Base-by-base conservation (phyloP, 345 rosid species). In the Schrenkiella parvula region DNA sequence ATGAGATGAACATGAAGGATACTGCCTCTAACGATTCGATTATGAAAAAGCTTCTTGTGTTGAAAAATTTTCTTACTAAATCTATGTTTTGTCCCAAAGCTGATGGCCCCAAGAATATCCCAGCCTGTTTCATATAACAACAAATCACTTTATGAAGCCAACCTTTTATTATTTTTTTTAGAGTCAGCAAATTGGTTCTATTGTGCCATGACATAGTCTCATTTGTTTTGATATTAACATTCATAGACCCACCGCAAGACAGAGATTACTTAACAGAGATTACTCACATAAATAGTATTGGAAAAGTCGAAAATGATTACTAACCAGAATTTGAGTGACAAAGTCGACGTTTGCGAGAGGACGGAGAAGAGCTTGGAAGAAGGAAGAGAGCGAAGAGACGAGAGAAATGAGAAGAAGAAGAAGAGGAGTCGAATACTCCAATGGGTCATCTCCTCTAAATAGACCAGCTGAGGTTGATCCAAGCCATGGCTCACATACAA, bases 91-190 rank as follows among this genome's bases (percentile, higher is more conserved):
- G 56, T 1, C 79, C 80, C 4, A 83, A 53, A 15, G 26, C 73
- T 18, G 84, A 66, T 4, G 82, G 79, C n/a, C 84, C 80, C 13
- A 83, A 8, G 50, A 68, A 62, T 26, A 83, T 72, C 44, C 82
- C 82, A 29, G 78, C 84, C 86, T 82, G 82, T 14, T 14, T 17
- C 26, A 32, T 17, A 69, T 12, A 12, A 34, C 31, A 14, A 22
- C 5, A 6, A 32, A 13, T 56, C 14, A 3, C 10, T 28, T n/a
- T n/a, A n/a, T n/a, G n/a, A n/a, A n/a, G n/a, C n/a, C n/a, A n/a
- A n/a, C n/a, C n/a, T n/a, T n/a, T n/a, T n/a, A n/a, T n/a, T n/a
- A n/a, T n/a, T n/a, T n/a, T n/a, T n/a, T n/a, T n/a, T n/a, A n/a
- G n/a, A n/a, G n/a, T n/a, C n/a, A n/a, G n/a, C n/a, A 23, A 32